Evolutionary conservation across 208 protist species (phyloP).

Genomic region (Naegleria lovaniensis): DNA sequence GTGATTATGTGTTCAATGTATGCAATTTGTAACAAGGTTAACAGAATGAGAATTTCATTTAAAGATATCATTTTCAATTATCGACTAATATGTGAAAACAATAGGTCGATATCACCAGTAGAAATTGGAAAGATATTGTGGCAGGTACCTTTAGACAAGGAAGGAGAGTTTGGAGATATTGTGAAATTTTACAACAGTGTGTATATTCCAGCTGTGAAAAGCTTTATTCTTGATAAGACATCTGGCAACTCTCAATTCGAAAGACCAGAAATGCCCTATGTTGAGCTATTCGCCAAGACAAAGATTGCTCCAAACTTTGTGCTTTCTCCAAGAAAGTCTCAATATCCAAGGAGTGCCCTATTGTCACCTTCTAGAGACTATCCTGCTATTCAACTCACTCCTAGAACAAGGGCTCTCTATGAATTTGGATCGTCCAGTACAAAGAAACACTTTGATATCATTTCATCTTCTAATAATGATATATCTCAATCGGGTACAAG

Average conservation of each 20-base stretch:
- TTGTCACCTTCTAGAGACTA: background rate
- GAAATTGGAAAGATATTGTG: conserved; percentile 18
- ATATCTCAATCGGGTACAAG: background rate
- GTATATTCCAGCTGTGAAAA: background rate
- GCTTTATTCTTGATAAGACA: background rate
- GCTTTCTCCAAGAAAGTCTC: background rate
- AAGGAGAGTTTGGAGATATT: background rate
- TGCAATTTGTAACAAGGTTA: conserved; percentile 19
- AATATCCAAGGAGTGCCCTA: background rate
- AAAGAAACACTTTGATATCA: background rate
- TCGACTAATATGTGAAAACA: conserved; percentile 4
- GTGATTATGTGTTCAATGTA: conserved; percentile 9
- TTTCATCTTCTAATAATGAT: background rate
- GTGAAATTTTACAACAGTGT: conserved; percentile 14
- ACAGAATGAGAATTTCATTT: background rate
- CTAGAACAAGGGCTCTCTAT: conserved; percentile 17
- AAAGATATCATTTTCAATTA: conserved; percentile 22
- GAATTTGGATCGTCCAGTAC: background rate
- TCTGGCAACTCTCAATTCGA: too few species aligned
- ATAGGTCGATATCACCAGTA: background rate
- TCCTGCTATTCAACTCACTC: background rate
- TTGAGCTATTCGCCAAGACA: background rate
- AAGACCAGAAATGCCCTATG: background rate
- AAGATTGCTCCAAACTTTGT: background rate
- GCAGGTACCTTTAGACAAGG: background rate